phyloP scores from a whole-genome alignment of 306 rosid genomes.

The Trichosanthes truncata region DNA sequence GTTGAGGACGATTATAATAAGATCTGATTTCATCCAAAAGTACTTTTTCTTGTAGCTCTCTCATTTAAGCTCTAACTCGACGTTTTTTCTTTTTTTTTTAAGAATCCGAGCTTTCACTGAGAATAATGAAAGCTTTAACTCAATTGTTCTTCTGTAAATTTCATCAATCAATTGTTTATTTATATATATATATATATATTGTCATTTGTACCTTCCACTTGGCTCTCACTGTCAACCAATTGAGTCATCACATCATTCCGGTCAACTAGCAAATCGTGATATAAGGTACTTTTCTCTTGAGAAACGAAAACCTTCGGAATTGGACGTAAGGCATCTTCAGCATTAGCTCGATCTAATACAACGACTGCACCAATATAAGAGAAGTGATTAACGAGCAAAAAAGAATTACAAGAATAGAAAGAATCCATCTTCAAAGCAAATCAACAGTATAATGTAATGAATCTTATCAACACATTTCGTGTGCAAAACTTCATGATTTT shows the following conservation, averaged over 20 bases:
- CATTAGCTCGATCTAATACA: slow-evolving; percentile 85
- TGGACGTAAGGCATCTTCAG: slow-evolving; percentile 83
- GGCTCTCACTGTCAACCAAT: slow-evolving; percentile 21
- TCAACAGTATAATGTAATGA: background rate
- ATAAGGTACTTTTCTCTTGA: slow-evolving; percentile 24
- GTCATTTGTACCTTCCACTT: slow-evolving; percentile 11
- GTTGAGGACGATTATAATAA: background rate
- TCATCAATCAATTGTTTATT: background rate
- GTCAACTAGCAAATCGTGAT: slow-evolving; percentile 24
- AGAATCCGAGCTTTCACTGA: too few species aligned
- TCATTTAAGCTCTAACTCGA: background rate
- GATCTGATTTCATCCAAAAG: background rate
- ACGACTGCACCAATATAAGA: slow-evolving; percentile 44
- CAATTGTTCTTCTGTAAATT: background rate
- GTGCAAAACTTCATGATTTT: background rate
- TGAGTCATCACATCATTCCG: slow-evolving; percentile 21
- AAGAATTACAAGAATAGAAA: background rate
- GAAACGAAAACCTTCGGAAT: slow-evolving; percentile 66
- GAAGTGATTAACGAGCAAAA: slow-evolving; percentile 22
- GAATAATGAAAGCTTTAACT: background rate
- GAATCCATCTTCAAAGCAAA: background rate
- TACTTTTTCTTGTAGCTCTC: background rate
- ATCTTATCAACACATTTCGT: background rate
- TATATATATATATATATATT: background rate
- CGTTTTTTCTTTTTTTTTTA: background rate